Conservation (phyloP, 2,329 filamentous ascomycete genomes). For the Colletotrichum sansevieriae region DNA sequence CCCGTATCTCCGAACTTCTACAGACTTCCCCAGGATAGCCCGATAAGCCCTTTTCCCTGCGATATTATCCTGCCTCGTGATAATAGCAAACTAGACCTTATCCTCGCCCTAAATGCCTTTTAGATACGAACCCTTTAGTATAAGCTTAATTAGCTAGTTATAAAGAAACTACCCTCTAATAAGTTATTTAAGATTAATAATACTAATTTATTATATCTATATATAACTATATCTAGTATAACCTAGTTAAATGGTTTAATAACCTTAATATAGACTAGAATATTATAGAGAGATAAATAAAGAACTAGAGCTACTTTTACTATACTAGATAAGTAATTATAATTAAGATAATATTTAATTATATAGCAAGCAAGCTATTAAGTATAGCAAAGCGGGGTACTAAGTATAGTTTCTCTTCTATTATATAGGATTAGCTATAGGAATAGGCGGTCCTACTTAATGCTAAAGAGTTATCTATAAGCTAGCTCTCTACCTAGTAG, state of each 20-base stretch:
- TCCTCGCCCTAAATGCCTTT: constrained; percentile 44
- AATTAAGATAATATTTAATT: constrained; percentile 43
- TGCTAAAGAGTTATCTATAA: background rate
- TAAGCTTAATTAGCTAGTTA: constrained; percentile 39
- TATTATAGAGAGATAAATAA: constrained; percentile 42
- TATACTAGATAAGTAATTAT: constrained; percentile 41
- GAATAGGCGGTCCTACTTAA: background rate
- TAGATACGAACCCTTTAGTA: constrained; percentile 37
- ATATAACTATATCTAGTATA: constrained; percentile 46
- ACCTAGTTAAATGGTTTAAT: constrained; percentile 47
- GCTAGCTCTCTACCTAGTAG: background rate
- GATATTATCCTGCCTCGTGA: too few relatives aligned
- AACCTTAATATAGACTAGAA: constrained; percentile 46
- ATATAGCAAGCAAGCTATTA: constrained; percentile 22
- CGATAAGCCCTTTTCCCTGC: too few relatives aligned
- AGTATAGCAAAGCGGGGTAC: background rate
- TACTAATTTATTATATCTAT: constrained; percentile 45
- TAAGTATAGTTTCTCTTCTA: constrained; percentile 41
- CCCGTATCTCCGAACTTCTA: too few relatives aligned
- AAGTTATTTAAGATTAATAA: constrained; percentile 42
- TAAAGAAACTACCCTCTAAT: constrained; percentile 40
- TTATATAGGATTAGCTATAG: background rate
- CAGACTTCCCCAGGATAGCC: too few relatives aligned
- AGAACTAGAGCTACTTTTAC: constrained; percentile 37
- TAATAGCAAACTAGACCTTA: constrained; percentile 47